These are phyloP conservation scores for Arabidopsis suecica DNA, from an alignment of 345 rosid species.

Conservation along the genomic window DNA sequence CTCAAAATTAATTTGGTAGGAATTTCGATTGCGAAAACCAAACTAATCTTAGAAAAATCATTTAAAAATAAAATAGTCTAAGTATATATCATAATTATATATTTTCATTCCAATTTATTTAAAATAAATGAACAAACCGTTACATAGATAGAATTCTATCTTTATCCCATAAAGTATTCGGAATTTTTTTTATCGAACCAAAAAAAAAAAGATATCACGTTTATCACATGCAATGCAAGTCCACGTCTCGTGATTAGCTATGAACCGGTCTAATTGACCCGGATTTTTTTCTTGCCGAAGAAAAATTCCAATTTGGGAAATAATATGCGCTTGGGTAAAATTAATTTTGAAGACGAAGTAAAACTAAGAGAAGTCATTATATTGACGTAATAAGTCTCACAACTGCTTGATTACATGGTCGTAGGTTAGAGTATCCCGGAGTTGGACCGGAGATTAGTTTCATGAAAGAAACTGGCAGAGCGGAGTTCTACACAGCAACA, in stretches of 20 bases:
- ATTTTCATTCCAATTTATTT: not conserved
- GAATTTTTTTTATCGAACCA: too few species aligned
- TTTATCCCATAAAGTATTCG: too few species aligned
- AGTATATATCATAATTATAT: not conserved
- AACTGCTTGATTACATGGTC: not conserved
- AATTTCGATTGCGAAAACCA: not conserved
- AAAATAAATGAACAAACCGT: not conserved
- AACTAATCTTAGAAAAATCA: too few species aligned
- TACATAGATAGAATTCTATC: not conserved
- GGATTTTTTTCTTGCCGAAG: not conserved
- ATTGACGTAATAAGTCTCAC: not conserved
- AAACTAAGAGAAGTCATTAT: not conserved
- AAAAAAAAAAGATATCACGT: not conserved
- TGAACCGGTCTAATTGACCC: conserved; percentile 11
- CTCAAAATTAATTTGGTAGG: not conserved
- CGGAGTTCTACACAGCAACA: conserved; percentile 65
- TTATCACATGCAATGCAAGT: conserved; percentile 14
- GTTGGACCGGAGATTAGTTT: conserved; percentile 84
- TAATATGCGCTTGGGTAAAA: not conserved
- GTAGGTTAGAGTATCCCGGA: conserved; percentile 80
- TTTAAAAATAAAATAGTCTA: not conserved
- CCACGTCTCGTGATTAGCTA: not conserved
- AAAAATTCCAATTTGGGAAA: not conserved
- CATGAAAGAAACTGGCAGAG: conserved; percentile 71
- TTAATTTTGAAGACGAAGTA: not conserved